Evolutionary conservation across 108 stramenopile species (phyloP).

Genomic region (Cyclotella cryptica): DNA sequence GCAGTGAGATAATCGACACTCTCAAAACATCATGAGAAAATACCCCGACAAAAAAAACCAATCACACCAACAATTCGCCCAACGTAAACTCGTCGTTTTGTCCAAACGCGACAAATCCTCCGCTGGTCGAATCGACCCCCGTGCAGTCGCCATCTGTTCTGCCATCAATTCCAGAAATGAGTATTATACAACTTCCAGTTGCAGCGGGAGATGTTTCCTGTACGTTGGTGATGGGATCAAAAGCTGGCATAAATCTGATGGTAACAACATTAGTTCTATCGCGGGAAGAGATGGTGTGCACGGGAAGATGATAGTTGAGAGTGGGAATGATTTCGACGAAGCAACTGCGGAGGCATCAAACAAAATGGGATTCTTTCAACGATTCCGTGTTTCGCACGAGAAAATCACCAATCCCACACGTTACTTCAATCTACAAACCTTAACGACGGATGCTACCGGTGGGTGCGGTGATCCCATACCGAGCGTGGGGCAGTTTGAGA

Average conservation of each 20-base stretch:
- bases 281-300: not conserved
- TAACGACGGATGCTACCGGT: constrained; percentile 63
- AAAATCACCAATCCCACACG: constrained; percentile 61
- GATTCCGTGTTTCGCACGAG: constrained; percentile 84
- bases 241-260: constrained; percentile 47
- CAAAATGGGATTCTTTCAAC: constrained; percentile 53
- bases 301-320: too few species aligned
- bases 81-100: constrained; percentile 71
- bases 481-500: constrained; percentile 79
- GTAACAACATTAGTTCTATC: not conserved
- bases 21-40: too few species aligned
- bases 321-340: not conserved
- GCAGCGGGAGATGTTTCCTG: constrained; percentile 84
- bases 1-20: too few species aligned
- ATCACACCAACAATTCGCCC: constrained; percentile 63
- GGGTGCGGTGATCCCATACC: constrained; percentile 87
- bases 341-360: not conserved
- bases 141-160: constrained; percentile 82
- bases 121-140: constrained; percentile 85
- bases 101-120: constrained; percentile 87
- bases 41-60: not conserved
- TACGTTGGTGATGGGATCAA: constrained; percentile 87
- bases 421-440: constrained; percentile 78
- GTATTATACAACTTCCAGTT: constrained; percentile 78
- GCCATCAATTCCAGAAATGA: constrained; percentile 75